Base-by-base conservation (phyloP, 345 rosid genomes). In the Streptanthus diversifolius region DNA sequence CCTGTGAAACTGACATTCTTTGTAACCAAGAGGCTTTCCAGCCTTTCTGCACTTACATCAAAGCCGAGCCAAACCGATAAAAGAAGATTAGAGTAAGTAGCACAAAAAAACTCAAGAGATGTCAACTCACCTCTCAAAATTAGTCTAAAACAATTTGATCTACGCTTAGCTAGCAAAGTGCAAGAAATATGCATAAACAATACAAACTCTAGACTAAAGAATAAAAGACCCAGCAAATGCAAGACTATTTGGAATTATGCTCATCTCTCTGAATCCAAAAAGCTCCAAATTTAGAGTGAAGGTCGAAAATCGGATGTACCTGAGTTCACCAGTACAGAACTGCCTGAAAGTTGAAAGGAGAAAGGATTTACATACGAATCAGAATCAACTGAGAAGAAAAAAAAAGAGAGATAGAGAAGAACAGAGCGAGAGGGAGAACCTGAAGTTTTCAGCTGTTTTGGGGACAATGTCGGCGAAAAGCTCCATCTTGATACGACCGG, bases 401-500 rank as follows among this genome's bases (percentile, higher is more conserved):
- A 5, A 7, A 5, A 0, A 9, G 8, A 15, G 3, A 30, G 3
- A 15, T 7, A 9, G 10, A 17, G 15, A 13, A 39, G 37, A 41
- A 41, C 45, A 19, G 55, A 19, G 35, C n/a, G 11, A 45, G 40
- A n/a, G 17, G 36, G 0, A 29, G 54, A 18, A 91, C 93, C 97
- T 85, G 90, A 95, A 95, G 75, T 95, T 95, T 58, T 91, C 98
- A 52, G 98, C 96, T 22, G 98, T 87, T 81, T 83, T 91, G 67
- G 98, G 98, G 37, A 84, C 85, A 54, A 91, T 81, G 66, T 95
- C 99, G 30, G 99, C 92, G 79, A 95, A 95, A 75, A 95, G 96
- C 82, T 95, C 99, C 99, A 91, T 95, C 85, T 91, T 91, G 82
- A 90, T 83, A 27, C 98, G 91, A 37, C 97, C 99, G 17, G 96